Conservation (phyloP, 2,329 filamentous ascomycete genomes). For the Blastomyces emzantsi region DNA sequence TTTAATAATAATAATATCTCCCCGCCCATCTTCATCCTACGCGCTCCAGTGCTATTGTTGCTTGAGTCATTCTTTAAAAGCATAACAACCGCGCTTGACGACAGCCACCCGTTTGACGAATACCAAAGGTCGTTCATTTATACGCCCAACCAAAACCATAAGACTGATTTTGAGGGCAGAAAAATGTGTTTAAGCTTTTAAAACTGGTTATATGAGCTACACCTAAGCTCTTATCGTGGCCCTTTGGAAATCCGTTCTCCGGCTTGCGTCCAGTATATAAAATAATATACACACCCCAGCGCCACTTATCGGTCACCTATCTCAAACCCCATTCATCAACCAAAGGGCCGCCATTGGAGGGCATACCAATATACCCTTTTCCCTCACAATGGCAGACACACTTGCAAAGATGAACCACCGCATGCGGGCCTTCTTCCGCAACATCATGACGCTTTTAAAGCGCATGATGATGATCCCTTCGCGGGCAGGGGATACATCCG, state of each 20-base stretch:
- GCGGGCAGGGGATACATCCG: slow-evolving; percentile 28
- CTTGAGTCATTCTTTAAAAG: background rate
- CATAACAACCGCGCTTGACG: background rate
- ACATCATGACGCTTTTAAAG: slow-evolving; percentile 33
- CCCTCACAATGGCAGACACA: slow-evolving; percentile 16
- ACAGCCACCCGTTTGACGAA: too few relatives aligned
- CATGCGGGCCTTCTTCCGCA: slow-evolving; percentile 35
- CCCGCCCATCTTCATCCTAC: background rate
- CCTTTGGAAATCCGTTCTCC: background rate
- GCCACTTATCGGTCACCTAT: background rate
- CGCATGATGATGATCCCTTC: slow-evolving; percentile 35
- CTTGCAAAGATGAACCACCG: slow-evolving; percentile 33
- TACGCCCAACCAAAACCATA: background rate
- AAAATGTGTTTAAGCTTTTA: background rate
- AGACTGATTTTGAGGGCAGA: background rate
- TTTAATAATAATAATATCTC: background rate
- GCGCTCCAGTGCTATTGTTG: background rate
- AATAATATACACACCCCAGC: background rate
- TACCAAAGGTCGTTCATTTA: background rate
- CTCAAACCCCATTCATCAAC: background rate
- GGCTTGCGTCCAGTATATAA: background rate
- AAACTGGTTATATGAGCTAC: background rate
- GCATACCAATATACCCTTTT: background rate
- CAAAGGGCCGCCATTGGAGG: background rate
- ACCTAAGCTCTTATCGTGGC: background rate